Conservation (phyloP, 164 flowering plant species). For the Malania oleifera region DNA sequence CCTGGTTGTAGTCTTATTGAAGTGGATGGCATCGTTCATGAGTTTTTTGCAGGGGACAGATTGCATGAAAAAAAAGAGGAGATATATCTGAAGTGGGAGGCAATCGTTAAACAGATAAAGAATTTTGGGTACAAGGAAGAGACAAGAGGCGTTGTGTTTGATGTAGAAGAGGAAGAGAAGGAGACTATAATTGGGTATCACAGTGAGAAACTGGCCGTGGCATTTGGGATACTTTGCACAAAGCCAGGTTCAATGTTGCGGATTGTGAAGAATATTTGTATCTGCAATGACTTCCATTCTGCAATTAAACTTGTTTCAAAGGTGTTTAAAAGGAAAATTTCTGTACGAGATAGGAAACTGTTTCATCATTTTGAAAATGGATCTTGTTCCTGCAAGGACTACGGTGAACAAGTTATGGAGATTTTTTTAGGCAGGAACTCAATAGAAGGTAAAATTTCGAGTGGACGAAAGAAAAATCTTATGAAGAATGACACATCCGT, state of each 20-base stretch:
- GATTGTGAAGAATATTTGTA: conserved; percentile 36
- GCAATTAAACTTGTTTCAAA: conserved; percentile 29
- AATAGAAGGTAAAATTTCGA: no score
- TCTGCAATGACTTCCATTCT: conserved; percentile 33
- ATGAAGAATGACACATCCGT: no score
- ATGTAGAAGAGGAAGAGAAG: conserved; percentile 34
- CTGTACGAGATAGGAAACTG: conserved; percentile 30
- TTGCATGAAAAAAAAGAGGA: conserved; percentile 20
- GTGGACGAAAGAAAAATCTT: no score
- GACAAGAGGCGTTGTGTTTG: conserved; percentile 28
- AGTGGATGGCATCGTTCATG: conserved; percentile 35
- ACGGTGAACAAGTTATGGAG: conserved; percentile 21
- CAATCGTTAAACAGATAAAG: conserved; percentile 20
- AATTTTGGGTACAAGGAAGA: conserved; percentile 24
- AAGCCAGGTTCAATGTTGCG: conserved; percentile 24
- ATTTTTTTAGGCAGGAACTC: no score
- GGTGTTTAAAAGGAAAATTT: conserved; percentile 30
- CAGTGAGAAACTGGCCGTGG: conserved; percentile 35
- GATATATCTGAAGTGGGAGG: conserved; percentile 26
- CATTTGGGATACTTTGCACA: conserved; percentile 35
- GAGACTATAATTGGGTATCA: conserved; percentile 27
- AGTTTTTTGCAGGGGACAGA: conserved; percentile 35
- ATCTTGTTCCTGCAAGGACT: conserved; percentile 39
- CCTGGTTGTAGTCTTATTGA: conserved; percentile 55
- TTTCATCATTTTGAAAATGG: conserved; percentile 45